Evolutionary conservation across 768 basidiomycete genomes (phyloP).

Genomic region (Mrakia gelida): DNA sequence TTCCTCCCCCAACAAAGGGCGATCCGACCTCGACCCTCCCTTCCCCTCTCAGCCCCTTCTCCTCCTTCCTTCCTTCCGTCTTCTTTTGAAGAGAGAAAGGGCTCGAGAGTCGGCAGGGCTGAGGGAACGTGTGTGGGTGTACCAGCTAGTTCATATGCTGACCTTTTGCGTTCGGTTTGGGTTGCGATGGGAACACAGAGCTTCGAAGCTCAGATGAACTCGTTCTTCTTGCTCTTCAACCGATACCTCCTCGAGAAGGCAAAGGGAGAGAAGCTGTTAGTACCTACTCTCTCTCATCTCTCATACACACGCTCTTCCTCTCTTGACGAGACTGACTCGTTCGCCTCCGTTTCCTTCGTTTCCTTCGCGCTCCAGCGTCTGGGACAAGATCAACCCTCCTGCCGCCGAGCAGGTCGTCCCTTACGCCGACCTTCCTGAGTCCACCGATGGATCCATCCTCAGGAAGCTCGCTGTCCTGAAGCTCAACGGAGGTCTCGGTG

Average conservation of each 20-base stretch:
- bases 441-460: constrained; percentile 61
- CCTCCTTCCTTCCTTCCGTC: not conserved
- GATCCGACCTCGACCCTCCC: not conserved
- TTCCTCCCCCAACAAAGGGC: not conserved
- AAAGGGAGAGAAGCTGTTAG: constrained; percentile 78
- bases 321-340: not conserved
- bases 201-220: constrained; percentile 93
- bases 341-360: not conserved
- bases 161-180: not conserved
- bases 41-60: not conserved
- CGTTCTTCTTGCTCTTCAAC: constrained; percentile 93
- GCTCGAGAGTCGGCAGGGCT: not conserved
- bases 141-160: not conserved
- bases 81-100: not conserved
- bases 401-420: constrained; percentile 78
- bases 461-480: constrained; percentile 93
- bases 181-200: constrained; percentile 49
- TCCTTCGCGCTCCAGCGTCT: constrained; percentile 55
- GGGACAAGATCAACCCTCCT: constrained; percentile 85
- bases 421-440: constrained; percentile 65
- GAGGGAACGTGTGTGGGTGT: not conserved
- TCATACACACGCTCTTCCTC: not conserved
- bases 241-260: constrained; percentile 87
- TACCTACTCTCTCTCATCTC: not conserved
- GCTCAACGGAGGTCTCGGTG: constrained; percentile 89